Evolutionary conservation across 805 yeast species (phyloP), one percentile per base, ranked within the genome.

Genomic region (Metschnikowia baotianmanensis): DNA sequence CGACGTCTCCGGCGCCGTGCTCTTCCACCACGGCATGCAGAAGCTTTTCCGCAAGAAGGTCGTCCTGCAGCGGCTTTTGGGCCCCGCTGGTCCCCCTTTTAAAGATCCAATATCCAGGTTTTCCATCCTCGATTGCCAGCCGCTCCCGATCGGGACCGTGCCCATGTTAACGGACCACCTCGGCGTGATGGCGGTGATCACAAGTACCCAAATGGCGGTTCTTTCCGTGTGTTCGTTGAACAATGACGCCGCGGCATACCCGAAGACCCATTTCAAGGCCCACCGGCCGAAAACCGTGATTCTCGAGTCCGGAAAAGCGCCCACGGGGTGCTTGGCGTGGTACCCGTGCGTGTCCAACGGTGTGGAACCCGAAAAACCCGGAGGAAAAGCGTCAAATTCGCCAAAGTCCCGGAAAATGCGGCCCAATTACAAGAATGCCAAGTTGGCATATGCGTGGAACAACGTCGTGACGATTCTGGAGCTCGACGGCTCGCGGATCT

Each of bases 401-500:
- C n/a, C n/a, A n/a, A n/a, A n/a, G n/a, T n/a, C n/a, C n/a, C n/a
- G n/a, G n/a, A n/a, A n/a, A n/a, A n/a, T n/a, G n/a, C n/a, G n/a
- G n/a, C n/a, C n/a, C n/a, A n/a, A n/a, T n/a, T n/a, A 51, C 25
- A 16, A 40, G 30, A 55, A 51, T 50, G 53, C 87, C 0, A 62
- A 71, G 43, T 57, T 86, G 30, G 90, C 85, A 0, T 85, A 81
- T 48, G 69, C 85, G 27, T 84, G 88, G 84, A 68, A 77, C n/a
- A 78, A 80, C 43, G 66, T 70, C 6, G 51, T 86, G 38, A 77
- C 80, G 0, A 53, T 86, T 1, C 48, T 82, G 7, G 83, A 81
- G 40, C 58, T 82, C 2, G 59, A 57, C 15, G 58, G 67, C 38
- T 67, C 66, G 10, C 56, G 61, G 6, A 57, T 66, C 11, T 68